These are phyloP conservation scores for Trichoderma koningii DNA, from an alignment of 2,329 filamentous ascomycete genomes.

Conservation along the genomic window DNA sequence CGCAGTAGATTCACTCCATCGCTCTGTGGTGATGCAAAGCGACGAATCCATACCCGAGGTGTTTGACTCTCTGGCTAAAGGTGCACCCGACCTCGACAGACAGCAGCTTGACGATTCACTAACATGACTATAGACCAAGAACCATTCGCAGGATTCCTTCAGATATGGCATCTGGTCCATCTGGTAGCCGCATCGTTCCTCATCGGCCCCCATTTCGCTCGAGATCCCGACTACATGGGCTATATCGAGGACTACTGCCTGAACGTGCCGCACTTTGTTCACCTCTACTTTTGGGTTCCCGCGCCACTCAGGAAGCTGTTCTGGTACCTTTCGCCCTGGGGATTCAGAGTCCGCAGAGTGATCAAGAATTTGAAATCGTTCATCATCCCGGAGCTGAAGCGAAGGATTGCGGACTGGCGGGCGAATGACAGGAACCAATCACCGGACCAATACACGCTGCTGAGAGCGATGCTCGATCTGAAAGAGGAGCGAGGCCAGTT, in stretches of 20 bases:
- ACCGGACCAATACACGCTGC: conserved; percentile 4
- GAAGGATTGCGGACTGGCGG: not conserved
- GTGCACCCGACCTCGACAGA: not conserved
- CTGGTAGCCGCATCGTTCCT: conserved; percentile 7
- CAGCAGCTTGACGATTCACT: not conserved
- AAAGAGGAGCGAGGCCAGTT: conserved; percentile 23
- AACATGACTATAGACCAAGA: not conserved
- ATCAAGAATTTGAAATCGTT: conserved; percentile 15
- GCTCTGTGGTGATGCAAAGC: not conserved
- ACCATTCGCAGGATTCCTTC: conserved; percentile 14
- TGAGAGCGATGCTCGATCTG: conserved; percentile 22
- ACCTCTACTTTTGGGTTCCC: conserved; percentile 20
- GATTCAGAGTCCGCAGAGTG: conserved; percentile 5
- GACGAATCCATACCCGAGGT: not conserved
- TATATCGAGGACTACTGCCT: conserved; percentile 25
- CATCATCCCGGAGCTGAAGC: conserved; percentile 17
- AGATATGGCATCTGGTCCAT: conserved; percentile 21
- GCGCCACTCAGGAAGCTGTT: conserved; percentile 11
- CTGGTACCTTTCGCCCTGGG: conserved; percentile 20
- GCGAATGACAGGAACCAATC: not conserved
- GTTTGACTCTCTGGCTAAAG: not conserved
- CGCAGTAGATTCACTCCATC: not conserved
- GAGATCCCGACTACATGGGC: conserved; percentile 9
- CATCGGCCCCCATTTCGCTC: conserved; percentile 12
- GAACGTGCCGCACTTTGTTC: conserved; percentile 23